phyloP scores from a whole-genome alignment of 2,329 filamentous ascomycete genomes.

The Epichloe baconii region DNA sequence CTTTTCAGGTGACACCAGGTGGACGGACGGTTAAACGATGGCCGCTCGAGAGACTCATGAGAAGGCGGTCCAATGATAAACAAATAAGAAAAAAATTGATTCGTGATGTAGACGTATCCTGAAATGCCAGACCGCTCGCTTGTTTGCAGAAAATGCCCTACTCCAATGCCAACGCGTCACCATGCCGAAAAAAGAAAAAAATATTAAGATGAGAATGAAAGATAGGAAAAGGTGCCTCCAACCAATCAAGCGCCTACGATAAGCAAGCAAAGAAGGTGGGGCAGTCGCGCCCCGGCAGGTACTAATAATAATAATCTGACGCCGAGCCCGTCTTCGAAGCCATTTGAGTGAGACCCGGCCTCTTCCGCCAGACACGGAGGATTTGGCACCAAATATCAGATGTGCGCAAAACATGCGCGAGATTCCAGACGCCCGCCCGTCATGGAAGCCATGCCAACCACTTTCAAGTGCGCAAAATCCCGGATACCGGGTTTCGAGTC shows the following conservation, averaged over 20 bases:
- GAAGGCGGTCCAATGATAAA: not conserved
- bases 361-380: not conserved
- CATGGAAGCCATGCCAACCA: not conserved
- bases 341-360: not conserved
- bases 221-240: not conserved
- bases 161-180: not conserved
- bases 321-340: no score
- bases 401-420: not conserved
- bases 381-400: no score
- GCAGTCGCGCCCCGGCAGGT: not conserved
- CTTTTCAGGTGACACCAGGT: not conserved
- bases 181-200: not conserved
- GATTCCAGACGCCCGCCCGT: not conserved
- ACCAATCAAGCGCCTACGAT: not conserved
- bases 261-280: no score
- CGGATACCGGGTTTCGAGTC: not conserved
- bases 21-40: not conserved
- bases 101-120: not conserved
- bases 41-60: not conserved
- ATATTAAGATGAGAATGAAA: not conserved
- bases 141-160: not conserved
- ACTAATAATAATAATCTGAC: no score
- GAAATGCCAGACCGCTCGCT: constrained; percentile 4
- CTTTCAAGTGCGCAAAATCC: not conserved
- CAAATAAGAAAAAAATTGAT: not conserved